Evolutionary conservation across 2,329 filamentous ascomycete species (phyloP).

Genomic region (Sporothrix sp.): DNA sequence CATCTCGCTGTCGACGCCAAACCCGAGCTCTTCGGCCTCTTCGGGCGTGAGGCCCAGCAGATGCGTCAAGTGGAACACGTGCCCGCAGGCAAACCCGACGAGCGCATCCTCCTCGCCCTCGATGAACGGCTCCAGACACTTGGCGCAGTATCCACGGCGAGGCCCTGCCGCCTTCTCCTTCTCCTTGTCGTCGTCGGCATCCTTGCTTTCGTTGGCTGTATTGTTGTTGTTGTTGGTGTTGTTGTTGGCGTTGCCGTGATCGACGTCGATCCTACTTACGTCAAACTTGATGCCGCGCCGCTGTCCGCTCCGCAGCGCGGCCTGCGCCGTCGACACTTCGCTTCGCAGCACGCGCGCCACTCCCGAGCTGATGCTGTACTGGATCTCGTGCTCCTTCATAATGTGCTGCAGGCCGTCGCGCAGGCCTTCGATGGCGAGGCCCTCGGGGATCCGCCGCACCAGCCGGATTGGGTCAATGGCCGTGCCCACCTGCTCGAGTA

Average conservation of each 20-base stretch:
- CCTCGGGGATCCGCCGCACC: constrained; percentile 82
- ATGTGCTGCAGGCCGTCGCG: constrained; percentile 81
- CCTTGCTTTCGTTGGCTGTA: no score
- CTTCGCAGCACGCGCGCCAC: constrained; percentile 78
- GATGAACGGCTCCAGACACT: constrained; percentile 46
- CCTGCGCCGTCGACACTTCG: constrained; percentile 79
- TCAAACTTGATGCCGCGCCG: constrained; percentile 85
- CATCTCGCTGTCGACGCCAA: constrained; percentile 33
- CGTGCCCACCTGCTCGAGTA: constrained; percentile 89
- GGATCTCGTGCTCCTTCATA: constrained; percentile 92
- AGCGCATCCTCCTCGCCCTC: constrained; percentile 61
- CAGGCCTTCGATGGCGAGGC: constrained; percentile 83
- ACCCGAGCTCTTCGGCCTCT: constrained; percentile 28
- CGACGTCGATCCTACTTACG: no score
- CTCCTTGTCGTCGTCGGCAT: background rate
- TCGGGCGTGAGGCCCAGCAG: constrained; percentile 47
- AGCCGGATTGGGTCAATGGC: constrained; percentile 87
- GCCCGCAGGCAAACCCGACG: constrained; percentile 71
- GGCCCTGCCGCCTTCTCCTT: background rate
- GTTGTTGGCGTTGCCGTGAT: no score
- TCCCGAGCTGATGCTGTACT: constrained; percentile 82
- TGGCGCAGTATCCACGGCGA: constrained; percentile 44
- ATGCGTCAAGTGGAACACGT: constrained; percentile 70
- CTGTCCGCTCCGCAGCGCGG: constrained; percentile 67
- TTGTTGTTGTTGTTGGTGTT: constrained; percentile 22